Base-by-base conservation (phyloP, 2,329 filamentous ascomycete species). In the Fusarium proliferatum region DNA sequence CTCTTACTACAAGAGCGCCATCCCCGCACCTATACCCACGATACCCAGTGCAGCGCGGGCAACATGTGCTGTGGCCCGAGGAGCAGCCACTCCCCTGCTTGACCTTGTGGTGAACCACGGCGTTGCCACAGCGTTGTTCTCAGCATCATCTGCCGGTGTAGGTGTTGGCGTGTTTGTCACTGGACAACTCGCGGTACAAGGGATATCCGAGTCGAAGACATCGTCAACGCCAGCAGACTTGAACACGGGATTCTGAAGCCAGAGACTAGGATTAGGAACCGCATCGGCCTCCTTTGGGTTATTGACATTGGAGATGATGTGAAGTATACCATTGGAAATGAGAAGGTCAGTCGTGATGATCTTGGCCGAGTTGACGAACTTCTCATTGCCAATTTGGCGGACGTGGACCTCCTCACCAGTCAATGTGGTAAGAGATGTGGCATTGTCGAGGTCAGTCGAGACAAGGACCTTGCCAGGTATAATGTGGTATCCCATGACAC, bases 401-500 rank as follows among this genome's bases (percentile, higher is more conserved):
- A 87, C 76, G 28, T 76, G 80, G 30, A 88, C 75, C 2, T 80
- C 79, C 19, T 84, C 69, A 34, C 76, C 64, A 28, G 70, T 70
- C 3, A 88, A 79, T 1, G 85, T 86, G 3, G 61, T n/a, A 19
- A 82, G 72, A 8, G 64, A 64, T 12, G 77, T 62, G 51, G 75
- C 70, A 66, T 80, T 61, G 82, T 83, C 72, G 23, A 86, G 79
- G 42, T 76, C 67, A 3, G 83, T 81, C 23, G 86, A 88, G 77
- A 90, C 90, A 5, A 86, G 80, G 4, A 91, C 85, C 11, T 83
- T 82, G 59, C 84, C 85, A n/a, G 86, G 85, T 49, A 93, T 81
- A 58, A 93, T 85, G 79, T 94, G 92, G 81, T 94, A 94, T 33
- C 85, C 81, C 39, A 93, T 84, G 57, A 93, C 85, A 34, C 79